Evolutionary conservation across 129 eudicot genomes (phyloP).

Genomic region (Tagetes patula): DNA sequence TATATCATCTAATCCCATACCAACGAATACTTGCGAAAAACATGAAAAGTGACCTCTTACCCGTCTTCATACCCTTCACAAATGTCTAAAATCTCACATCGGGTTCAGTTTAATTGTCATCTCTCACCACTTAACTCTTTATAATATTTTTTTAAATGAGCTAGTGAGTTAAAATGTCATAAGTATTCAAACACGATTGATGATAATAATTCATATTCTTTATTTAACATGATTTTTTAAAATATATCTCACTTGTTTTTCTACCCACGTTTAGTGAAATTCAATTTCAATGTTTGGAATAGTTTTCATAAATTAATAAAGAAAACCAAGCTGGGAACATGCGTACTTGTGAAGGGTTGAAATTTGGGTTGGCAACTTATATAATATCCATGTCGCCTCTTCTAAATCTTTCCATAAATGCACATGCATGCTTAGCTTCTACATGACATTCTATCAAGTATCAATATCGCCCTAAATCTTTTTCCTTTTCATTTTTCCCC

Average conservation of each 20-base stretch:
- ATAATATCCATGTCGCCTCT: conserved; percentile 24
- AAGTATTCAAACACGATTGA: neutral
- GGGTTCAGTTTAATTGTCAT: too few species aligned
- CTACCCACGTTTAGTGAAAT: neutral
- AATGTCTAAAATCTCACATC: too few species aligned
- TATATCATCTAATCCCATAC: too few species aligned
- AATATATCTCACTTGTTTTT: neutral
- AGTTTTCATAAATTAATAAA: neutral
- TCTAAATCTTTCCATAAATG: conserved; percentile 36
- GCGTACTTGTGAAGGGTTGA: conserved; percentile 35
- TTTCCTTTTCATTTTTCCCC: conserved; percentile 9
- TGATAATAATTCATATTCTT: neutral
- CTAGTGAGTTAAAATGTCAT: too few species aligned
- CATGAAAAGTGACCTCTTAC: too few species aligned
- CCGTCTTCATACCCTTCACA: too few species aligned
- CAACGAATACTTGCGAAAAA: too few species aligned
- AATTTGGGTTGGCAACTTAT: conserved; percentile 26
- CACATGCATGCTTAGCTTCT: conserved; percentile 42
- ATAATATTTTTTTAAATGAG: too few species aligned
- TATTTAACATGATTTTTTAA: neutral
- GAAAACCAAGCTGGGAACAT: conserved; percentile 19
- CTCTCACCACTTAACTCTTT: too few species aligned
- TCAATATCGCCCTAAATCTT: conserved; percentile 11
- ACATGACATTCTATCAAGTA: conserved; percentile 30
- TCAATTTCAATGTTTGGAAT: neutral